phyloP scores from a whole-genome alignment of 148 eudicot species.

The Pouteria glomerata region DNA sequence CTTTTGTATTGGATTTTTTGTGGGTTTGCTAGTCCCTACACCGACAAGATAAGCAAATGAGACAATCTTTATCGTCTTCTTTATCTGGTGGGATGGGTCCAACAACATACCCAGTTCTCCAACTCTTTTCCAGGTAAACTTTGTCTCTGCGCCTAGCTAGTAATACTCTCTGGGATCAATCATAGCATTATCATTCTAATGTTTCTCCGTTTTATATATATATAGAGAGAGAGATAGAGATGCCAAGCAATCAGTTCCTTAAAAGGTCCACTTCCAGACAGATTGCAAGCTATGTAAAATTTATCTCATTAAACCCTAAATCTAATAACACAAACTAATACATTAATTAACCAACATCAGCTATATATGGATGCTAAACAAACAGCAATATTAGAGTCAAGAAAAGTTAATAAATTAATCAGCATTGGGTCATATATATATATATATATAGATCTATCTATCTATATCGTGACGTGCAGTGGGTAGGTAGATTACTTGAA shows the following conservation, averaged over 20 bases:
- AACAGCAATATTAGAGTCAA: background rate
- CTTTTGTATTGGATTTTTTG: background rate
- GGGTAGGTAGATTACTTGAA: slow-evolving; percentile 53
- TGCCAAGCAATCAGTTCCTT: background rate
- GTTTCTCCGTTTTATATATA: background rate
- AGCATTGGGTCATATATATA: background rate
- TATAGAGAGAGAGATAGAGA: background rate
- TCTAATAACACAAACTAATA: no score
- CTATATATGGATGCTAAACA: background rate
- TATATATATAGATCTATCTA: background rate
- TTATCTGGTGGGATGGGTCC: background rate
- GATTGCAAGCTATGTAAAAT: no score
- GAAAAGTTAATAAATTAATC: background rate
- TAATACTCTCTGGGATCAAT: background rate
- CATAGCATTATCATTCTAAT: background rate
- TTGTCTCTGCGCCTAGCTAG: background rate
- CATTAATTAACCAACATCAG: background rate
- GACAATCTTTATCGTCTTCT: background rate
- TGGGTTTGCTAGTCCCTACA: background rate
- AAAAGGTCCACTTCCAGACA: background rate
- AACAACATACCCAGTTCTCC: background rate
- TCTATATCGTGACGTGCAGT: background rate
- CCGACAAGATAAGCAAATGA: background rate
- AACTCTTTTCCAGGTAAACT: background rate
- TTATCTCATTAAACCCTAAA: no score